Evolutionary conservation across 2,329 filamentous ascomycete genomes (phyloP), one percentile per base, ranked within the genome.

Genomic region (Mariannaea sp.): DNA sequence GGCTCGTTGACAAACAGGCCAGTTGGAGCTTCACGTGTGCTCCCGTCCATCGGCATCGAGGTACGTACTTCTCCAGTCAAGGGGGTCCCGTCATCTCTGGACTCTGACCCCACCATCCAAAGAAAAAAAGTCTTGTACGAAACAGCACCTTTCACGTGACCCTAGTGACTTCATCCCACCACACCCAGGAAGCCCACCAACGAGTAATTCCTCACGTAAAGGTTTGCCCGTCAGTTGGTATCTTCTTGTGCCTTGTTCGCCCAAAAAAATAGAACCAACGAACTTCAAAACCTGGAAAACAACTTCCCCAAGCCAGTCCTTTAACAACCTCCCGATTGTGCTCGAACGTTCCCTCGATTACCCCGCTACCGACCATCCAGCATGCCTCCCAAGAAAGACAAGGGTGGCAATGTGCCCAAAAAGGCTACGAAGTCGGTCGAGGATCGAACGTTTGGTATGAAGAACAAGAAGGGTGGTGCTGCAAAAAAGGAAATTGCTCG

Each of bases 381-480:
- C 67, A 92, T 92, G 89, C 78, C 89, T 72, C 89, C 89, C 54
- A 92, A 92, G 73, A 82, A 81, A 66, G 79, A 83, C 49, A 79
- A 83, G 62, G 75, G n/a, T n/a, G n/a, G 67, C 50, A 75, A 68
- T 49, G 77, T 68, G 63, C 78, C 75, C 71, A 85, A 85, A 76
- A 83, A 82, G 76, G 72, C 77, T 50, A 70, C 77, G 65, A 91
- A 91, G 77, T 68, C 80, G 38, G 89, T 92, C 59, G 91, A 94
- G 59, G 94, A 99, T 80, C 94, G 93, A 78, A 96, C 94, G 42
- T 99, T 99, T 81, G 94, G 94, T 67, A 97, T 99, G 94, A 99
- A 99, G 79, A 99, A 99, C 72, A 99, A 99, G 80, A 99, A 97
- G 81, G 94, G 94, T 64, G 88, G 85, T 52, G 87, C 85, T 46